Evolutionary conservation across 305 asterid species (phyloP), one percentile per base, ranked within the genome.

Genomic region (Rubia tinctorum): DNA sequence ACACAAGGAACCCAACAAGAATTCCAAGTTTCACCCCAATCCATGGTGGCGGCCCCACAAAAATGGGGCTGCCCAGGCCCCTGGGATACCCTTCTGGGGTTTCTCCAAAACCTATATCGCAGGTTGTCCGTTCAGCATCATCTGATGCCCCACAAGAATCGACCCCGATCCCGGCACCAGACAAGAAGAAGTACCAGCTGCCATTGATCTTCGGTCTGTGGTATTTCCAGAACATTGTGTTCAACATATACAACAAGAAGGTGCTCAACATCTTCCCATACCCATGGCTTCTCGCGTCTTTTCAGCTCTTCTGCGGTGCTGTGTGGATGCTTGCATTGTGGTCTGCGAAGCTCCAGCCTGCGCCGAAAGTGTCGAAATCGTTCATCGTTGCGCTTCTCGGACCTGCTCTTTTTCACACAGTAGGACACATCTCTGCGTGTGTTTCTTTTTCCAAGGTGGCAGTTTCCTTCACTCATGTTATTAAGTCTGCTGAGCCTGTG

Each of bases 241-340:
- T 93, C 85, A 93, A 93, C 69, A 87, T 93, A 25, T 93, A 79
- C 73, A 93, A 93, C 63, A 93, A 93, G 74, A 93, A 89, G 79
- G 97, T 79, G 49, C 81, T 93, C 74, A 93, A 91, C 59, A 73
- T 93, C 27, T 93, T 93, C 74, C 91, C 97, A 18, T 93, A 85
- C 60, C 97, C 98, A 25, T 91, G 97, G 98, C 85, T 94, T 71
- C 96, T 94, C 44, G 98, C 97, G 37, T 84, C 97, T 2, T 94
- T 94, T 75, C 97, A 94, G 88, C 86, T 94, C 2, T 80, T 94
- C 10, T 79, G 86, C 68, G 97, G 98, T 45, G 87, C 97, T 76
- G 70, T 94, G 73, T 94, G 97, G 97, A 94, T 94, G 98, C 58
- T 88, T 4, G 44, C 83, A 74, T 80, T 91, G 4, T 94, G 98